Base-by-base conservation (phyloP, 805 yeast genomes). In the Yarrowia sp. region DNA sequence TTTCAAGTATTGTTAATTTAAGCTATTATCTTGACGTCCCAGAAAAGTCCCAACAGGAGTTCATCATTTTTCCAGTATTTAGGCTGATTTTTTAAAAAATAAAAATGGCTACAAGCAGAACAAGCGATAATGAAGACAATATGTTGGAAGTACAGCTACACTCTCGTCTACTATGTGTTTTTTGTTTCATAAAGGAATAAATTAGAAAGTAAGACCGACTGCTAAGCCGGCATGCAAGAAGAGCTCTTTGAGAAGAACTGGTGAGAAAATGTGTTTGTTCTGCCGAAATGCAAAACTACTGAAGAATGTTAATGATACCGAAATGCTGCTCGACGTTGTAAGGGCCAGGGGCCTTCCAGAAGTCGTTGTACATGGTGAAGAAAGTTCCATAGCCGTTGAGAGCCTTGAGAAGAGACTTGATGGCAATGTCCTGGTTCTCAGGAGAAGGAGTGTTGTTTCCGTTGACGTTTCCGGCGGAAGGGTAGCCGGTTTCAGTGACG, bases 401-500 rank as follows among this genome's bases (percentile, higher is more conserved):
- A 32, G 78, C 82, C 28, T 83, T 78, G 64, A 92, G 76, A 62
- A 92, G 86, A 15, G 84, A 75, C 66, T 80, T 76, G 66, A 92
- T 81, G 14, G 97, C 97, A 65, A 80, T 78, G 65, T 76, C 72
- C 79, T 92, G 97, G 77, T 91, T 92, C 10, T 73, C 89, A 7
- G 76, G 73, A 41, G 84, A 76, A 67, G 97, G 97, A 43, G 86
- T 83, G 69, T 91, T 89, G 60, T 77, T 76, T 65, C 97, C 97
- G 72, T 90, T 85, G 66, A 81, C 78, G 66, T 73, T 74, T 71
- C 97, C 97, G 44, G 79, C 78, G 69, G 87, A 84, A 71, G 97
- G 97, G 74, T 90, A 92, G 48, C 97, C 97, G 5, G 97, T 91
- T 76, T 92, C 97, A 18, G 96, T 86, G 65, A 92, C 85, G 18